These are phyloP conservation scores for Athelia psychrophila DNA, from an alignment of 1,284 basidiomycete species.

Conservation along the genomic window DNA sequence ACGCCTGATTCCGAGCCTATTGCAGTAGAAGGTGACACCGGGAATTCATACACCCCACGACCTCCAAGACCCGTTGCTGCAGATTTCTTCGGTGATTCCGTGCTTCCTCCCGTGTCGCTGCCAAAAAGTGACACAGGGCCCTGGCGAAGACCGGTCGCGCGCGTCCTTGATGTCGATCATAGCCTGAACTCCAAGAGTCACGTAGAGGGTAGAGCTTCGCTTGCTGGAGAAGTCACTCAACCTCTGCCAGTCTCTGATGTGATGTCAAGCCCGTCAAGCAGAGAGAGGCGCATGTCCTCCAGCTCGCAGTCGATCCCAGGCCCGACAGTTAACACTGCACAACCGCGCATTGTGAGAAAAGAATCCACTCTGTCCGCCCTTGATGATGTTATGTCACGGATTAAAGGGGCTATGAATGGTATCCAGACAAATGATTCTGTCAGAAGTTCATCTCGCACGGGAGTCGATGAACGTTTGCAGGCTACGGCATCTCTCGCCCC, in stretches of 20 bases:
- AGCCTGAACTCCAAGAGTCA: too few species aligned
- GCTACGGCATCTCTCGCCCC: too few species aligned
- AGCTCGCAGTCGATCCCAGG: too few species aligned
- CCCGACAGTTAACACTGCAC: too few species aligned
- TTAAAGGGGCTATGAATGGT: slow-evolving; percentile 79
- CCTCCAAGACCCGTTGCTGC: slow-evolving; percentile 52
- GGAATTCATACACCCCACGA: slow-evolving; percentile 13
- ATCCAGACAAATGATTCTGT: slow-evolving; percentile 61
- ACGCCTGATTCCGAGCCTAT: slow-evolving; percentile 11
- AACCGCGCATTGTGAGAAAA: too few species aligned
- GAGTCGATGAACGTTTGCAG: too few species aligned
- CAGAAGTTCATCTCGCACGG: too few species aligned
- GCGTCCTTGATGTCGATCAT: slow-evolving; percentile 8
- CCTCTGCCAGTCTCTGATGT: too few species aligned
- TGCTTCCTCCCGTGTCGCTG: slow-evolving; percentile 9
- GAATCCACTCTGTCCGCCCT: slow-evolving; percentile 71
- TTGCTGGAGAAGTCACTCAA: too few species aligned
- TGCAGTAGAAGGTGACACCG: slow-evolving; percentile 12
- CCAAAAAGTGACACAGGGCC: slow-evolving; percentile 31
- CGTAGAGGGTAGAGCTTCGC: too few species aligned
- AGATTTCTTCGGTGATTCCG: slow-evolving; percentile 62
- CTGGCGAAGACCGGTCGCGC: slow-evolving; percentile 43
- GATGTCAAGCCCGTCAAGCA: too few species aligned
- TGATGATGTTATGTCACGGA: slow-evolving; percentile 84
- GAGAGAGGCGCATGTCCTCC: too few species aligned